These are phyloP conservation scores for Rhodotorula glutinis DNA, from an alignment of 1,284 basidiomycete genomes.

Conservation along the genomic window DNA sequence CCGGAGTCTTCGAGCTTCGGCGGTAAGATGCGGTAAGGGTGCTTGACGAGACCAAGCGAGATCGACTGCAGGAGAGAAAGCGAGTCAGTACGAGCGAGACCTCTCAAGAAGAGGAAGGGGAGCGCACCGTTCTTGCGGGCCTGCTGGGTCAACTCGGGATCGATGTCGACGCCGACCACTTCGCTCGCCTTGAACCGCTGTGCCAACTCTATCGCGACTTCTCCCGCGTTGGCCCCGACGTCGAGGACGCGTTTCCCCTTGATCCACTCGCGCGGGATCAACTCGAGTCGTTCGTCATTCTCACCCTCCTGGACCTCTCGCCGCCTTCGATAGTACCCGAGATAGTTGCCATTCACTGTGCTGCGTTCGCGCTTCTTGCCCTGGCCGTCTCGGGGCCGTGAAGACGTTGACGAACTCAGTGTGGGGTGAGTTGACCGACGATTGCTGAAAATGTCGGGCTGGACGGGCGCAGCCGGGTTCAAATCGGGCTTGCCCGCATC, in stretches of 20 bases:
- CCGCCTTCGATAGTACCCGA: slow-evolving; percentile 16
- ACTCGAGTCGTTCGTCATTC: slow-evolving; percentile 61
- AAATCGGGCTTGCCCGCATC: slow-evolving; percentile 2
- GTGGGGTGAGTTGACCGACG: background rate
- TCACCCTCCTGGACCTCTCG: slow-evolving; percentile 51
- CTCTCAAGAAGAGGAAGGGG: background rate
- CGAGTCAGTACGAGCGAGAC: too few species aligned
- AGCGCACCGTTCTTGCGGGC: slow-evolving; percentile 59
- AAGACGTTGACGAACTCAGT: background rate
- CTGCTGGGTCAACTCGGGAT: slow-evolving; percentile 62
- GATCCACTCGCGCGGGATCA: slow-evolving; percentile 60
- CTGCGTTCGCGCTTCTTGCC: background rate
- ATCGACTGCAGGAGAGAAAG: slow-evolving; percentile 17
- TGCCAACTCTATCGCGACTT: slow-evolving; percentile 74
- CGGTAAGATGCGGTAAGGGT: slow-evolving; percentile 46
- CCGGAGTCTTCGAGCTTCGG: slow-evolving; percentile 50
- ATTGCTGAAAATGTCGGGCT: background rate
- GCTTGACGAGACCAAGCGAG: slow-evolving; percentile 40
- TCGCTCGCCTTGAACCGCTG: slow-evolving; percentile 60
- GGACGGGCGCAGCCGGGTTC: slow-evolving; percentile 2
- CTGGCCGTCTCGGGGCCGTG: background rate
- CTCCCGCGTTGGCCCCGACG: slow-evolving; percentile 77
- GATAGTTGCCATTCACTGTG: slow-evolving; percentile 7
- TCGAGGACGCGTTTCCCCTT: slow-evolving; percentile 63
- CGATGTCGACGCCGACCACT: slow-evolving; percentile 76